Conservation (phyloP, 805 yeast species). For the Scheffersomyces coipomensis region DNA sequence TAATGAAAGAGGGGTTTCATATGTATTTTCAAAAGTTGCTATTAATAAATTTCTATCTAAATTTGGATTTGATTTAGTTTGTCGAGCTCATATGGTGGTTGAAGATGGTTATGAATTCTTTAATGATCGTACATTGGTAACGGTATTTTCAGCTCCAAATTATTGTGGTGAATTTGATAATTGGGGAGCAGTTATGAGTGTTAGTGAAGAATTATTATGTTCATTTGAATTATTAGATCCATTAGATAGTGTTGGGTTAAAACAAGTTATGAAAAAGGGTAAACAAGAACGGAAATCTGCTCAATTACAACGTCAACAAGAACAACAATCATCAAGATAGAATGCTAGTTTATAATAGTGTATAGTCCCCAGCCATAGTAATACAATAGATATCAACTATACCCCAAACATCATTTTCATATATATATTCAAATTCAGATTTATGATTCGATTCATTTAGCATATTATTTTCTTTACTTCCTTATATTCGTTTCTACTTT, state of each 20-base stretch:
- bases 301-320: neutral
- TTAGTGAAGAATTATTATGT: conserved; percentile 86
- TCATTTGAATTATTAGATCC: conserved; percentile 94
- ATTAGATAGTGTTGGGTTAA: conserved; percentile 85
- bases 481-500: too few species aligned
- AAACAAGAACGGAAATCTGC: conserved; percentile 71
- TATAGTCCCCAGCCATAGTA: too few species aligned
- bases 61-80: conserved; percentile 96
- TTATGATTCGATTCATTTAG: too few species aligned
- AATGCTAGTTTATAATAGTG: too few species aligned
- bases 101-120: conserved; percentile 95
- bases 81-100: conserved; percentile 98
- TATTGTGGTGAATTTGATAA: conserved; percentile 81
- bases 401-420: too few species aligned
- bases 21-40: conserved; percentile 99
- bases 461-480: too few species aligned
- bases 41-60: conserved; percentile 94
- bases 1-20: conserved; percentile 97
- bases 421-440: too few species aligned
- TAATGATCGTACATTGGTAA: conserved; percentile 70
- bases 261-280: conserved; percentile 94
- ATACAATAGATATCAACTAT: too few species aligned
- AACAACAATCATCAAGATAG: neutral
- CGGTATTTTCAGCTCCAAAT: conserved; percentile 81
- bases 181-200: conserved; percentile 96